Base-by-base conservation (phyloP, 208 protist genomes). In the Herpetomonas tarakana region DNA sequence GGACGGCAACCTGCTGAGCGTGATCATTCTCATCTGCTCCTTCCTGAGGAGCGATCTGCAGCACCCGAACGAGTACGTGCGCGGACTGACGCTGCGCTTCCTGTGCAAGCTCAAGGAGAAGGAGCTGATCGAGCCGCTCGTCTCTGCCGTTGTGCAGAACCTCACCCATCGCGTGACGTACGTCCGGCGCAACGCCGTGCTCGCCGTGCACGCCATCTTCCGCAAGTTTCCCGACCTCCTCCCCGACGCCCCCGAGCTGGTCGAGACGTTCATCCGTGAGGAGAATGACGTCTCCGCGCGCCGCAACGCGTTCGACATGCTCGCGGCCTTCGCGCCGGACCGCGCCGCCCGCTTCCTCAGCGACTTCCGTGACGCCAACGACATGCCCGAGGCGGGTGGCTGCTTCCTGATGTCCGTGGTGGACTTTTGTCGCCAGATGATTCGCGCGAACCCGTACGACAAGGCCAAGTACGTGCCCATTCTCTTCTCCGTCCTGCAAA, bases 1-100 rank as follows among this genome's bases (percentile, higher is more conserved):
- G 11, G 84, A 97, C 55, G 98, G 98, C 58, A 98, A 98, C 50
- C 83, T 99, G 24, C 83, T 97, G 35, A 91, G 81, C 21, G 96
- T 99, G 65, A 98, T 99, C 74, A 99, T 99, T 71, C 92, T 99
- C 52, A 97, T 99, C 57, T 99, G 97, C 76, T 97, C 95, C 58
- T 94, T 93, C 68, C 76, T 99, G 46, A 83, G 94, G 47, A 96
- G 96, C 58, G 97, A 99, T 75, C 80, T 99, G 22, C 85, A 93
- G 49, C 97, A 99, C 74, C 97, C 97, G 6, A 99, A 99, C 75
- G 98, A 99, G 87, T 99, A 98, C 72, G 81, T 99, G 35, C 85
- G 98, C 0, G 98, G 97, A 30, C 85, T 91, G 28, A 99, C 98
- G 26, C 83, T 99, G 45, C 91, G 98, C 58, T 99, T 99, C 71